Base-by-base conservation (phyloP, 306 rosid genomes). In the Boehmeria nivea region DNA sequence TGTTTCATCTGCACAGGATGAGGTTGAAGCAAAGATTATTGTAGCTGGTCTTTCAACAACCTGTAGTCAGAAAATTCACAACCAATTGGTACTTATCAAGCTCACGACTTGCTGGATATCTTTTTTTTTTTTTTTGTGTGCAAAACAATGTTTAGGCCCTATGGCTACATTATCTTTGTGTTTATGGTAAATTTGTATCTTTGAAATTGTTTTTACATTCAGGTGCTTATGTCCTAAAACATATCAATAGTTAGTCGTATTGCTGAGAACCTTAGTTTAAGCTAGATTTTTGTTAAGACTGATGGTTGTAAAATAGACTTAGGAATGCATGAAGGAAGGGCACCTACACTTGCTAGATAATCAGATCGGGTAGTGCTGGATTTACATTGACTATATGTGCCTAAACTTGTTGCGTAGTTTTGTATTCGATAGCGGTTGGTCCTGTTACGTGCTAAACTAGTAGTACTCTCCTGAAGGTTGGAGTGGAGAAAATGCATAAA, bases 51-150 rank as follows among this genome's bases (percentile, higher is more conserved):
- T 85, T 60, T 86, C 96, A 63, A 83, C 94, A 66, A 88, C 95
- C 56, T 93, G 99, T 52, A 93, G 96, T 81, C 99, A 93, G 73
- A 93, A 93, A 74, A 81, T 93, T 74, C 96, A 93, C 79, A 93
- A 93, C 65, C 99, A 93, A 57, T 68, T 93, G 96, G 99, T 93
- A 81, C 19, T 67, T 36, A 1, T 12, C 34, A 34, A 59, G 43
- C n/a, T n/a, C n/a, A n/a, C 33, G 33, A 66, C 31, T 15, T 21
- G 16, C 44, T 69, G 37, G 8, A 18, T 24, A 50, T 33, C 21
- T 65, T 15, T 56, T 75, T 26, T 39, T 39, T 8, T 65, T 15
- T 56, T 75, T 26, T 39, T 39, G 3, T 11, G 22, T 52, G 27
- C 27, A 11, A 25, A 25, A 7, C 17, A n/a, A 6, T 18, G 20